Base-by-base conservation (phyloP, 371 early-diverging fungal species). In the Rhizopus delemar region DNA sequence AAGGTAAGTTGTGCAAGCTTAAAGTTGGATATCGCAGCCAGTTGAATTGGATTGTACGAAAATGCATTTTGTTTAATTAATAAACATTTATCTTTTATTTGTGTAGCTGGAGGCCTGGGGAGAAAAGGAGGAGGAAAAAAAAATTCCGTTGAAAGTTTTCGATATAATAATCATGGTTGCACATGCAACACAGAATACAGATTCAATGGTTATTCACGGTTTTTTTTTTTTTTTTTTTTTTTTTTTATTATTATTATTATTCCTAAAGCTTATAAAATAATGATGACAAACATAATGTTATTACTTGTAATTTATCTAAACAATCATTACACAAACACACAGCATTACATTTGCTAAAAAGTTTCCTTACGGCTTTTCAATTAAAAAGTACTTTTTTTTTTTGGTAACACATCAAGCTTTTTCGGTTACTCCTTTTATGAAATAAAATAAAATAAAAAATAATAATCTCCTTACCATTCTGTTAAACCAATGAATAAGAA, bases 1-100 rank as follows among this genome's bases (percentile, higher is more conserved):
- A 80, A 80, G 1, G 81, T 80, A 12, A 80, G 74, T 51, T 80
- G 81, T 11, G 81, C 81, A 16, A 80, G 60, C 33, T 80, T 80
- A 49, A 74, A 80, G 59, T 80, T 80, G 6, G 81, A 77, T 52
- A 80, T 74, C 48, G 81, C 81, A 3, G 81, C 78, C 5, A 80
- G 57, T 59, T 80, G 81, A 39, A 80, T 74, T 11, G 81, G 81
- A 35, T 80, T 80, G 52, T 67, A 43, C n/a, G 43, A 15, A 43
- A 13, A n/a, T 8, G 43, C 15, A 15, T 15, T 43, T 11, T 15
- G 5, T 15, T 43, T 43, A 43, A 5, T 15, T 43, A 13, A 43
- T 43, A 13, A 43, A 43, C 13, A 11, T 43, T 8, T n/a, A 11
- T 6, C n/a, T 43, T 43, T 43, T 43, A 43, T 43, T 15, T n/a